A percentile compares a stretch with the other conserved stretches of the same genome.
phyloP scores from a whole-genome alignment of 2,329 filamentous ascomycete species.

The Fusarium acutatum region DNA sequence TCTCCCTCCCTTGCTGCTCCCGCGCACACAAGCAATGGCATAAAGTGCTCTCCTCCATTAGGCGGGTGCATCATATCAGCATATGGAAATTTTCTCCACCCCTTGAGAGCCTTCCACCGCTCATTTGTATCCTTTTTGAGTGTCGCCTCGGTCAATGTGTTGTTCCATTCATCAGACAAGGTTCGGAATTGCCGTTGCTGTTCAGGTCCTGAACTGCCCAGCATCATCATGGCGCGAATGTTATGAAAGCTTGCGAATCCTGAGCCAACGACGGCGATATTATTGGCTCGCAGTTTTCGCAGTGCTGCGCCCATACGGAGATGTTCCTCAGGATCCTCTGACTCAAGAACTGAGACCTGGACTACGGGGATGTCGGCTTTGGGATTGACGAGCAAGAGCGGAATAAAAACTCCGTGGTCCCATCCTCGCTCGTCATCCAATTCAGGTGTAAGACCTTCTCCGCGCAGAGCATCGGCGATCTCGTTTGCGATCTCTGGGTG shows the following conservation, averaged over 20 bases:
- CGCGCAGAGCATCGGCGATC: constrained; percentile 55
- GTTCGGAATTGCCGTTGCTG: constrained; percentile 37
- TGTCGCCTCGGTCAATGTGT: constrained; percentile 53
- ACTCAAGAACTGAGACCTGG: constrained; percentile 64
- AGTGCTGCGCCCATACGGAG: constrained; percentile 64
- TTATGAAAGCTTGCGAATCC: constrained; percentile 69
- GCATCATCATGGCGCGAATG: constrained; percentile 55
- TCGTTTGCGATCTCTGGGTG: constrained; percentile 61
- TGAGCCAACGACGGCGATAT: constrained; percentile 68
- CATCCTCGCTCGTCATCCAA: constrained; percentile 56
- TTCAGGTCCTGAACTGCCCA: constrained; percentile 38
- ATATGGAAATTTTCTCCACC: constrained; percentile 58
- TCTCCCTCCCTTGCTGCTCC: constrained; percentile 58
- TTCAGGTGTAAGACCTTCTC: constrained; percentile 54
- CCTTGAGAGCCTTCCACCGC: constrained; percentile 51
- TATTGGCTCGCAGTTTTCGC: constrained; percentile 56
- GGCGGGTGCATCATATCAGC: constrained; percentile 64
- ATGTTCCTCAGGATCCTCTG: constrained; percentile 59
- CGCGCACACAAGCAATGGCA: constrained; percentile 66
- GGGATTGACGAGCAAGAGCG: constrained; percentile 63
- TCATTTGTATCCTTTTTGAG: constrained; percentile 45
- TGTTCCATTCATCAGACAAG: constrained; percentile 55
- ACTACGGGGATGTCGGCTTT: constrained; percentile 62
- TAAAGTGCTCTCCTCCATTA: constrained; percentile 64
- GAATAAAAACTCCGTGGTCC: constrained; percentile 70